These are phyloP conservation scores for Pistacia atlantica DNA, from an alignment of 345 rosid genomes.

Conservation along the genomic window DNA sequence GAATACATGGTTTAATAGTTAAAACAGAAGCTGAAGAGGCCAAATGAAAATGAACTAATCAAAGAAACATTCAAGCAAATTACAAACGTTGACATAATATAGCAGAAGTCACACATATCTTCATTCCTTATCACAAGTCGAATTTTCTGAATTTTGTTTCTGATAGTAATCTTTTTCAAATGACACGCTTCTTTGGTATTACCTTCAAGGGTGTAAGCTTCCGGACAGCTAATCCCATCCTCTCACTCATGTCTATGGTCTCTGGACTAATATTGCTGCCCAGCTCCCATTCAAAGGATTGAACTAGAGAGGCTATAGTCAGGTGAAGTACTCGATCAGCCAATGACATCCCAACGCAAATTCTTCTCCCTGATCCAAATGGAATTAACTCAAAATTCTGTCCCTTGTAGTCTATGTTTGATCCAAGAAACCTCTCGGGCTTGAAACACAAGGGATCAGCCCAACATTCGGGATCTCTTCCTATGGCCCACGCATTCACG, in stretches of 20 bases:
- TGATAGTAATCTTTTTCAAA: not conserved
- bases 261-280: constrained; percentile 27
- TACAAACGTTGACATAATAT: no score
- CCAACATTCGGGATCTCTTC: no score
- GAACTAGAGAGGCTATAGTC: constrained; percentile 27
- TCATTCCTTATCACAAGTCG: no score
- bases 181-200: constrained; percentile 28
- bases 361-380: constrained; percentile 37
- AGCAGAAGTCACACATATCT: no score
- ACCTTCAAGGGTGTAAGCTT: constrained; percentile 39
- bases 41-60: no score
- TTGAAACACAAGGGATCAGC: no score
- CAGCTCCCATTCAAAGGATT: constrained; percentile 42
- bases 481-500: no score
- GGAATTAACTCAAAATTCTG: constrained; percentile 27
- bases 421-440: constrained; percentile 28
- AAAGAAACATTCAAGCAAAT: no score
- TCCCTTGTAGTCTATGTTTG: constrained; percentile 25
- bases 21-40: no score
- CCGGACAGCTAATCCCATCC: constrained; percentile 33
- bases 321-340: constrained; percentile 26
- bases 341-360: constrained; percentile 30
- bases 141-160: not conserved
- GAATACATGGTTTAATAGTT: no score
- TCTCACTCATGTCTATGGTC: constrained; percentile 37